Conservation (phyloP, 192 early-diverging fungal species). For the Phlyctochytrium planicorne region DNA sequence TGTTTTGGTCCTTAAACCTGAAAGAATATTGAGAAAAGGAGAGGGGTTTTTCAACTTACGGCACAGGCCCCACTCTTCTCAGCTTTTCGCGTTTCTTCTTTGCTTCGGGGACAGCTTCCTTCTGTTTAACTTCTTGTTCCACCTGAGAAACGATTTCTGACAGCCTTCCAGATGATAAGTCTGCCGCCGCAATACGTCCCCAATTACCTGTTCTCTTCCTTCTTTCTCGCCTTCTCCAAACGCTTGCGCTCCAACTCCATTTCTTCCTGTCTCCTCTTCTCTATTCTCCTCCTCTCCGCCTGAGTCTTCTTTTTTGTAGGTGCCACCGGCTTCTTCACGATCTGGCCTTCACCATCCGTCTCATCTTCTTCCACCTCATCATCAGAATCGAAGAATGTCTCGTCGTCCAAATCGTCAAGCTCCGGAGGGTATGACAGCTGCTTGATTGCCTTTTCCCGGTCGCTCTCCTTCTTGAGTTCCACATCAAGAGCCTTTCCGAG, state of each 20-base stretch:
- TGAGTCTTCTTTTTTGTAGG: conserved; percentile 21
- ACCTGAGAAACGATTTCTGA: too few species aligned
- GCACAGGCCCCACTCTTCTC: too few species aligned
- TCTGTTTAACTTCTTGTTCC: too few species aligned
- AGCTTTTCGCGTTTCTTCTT: too few species aligned
- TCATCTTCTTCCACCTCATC: conserved; percentile 35
- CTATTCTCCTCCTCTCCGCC: conserved; percentile 35
- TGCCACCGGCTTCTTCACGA: conserved; percentile 7
- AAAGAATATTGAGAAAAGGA: too few species aligned
- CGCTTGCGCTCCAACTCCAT: conserved; percentile 23
- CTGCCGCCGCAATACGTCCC: too few species aligned
- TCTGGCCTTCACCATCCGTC: background rate
- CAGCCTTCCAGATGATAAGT: too few species aligned
- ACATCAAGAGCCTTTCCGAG: conserved; percentile 45
- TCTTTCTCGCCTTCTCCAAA: conserved; percentile 5
- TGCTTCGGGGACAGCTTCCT: too few species aligned
- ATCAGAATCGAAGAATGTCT: conserved; percentile 41
- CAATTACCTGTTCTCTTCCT: conserved; percentile 16
- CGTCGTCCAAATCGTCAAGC: conserved; percentile 45
- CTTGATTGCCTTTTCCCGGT: conserved; percentile 24
- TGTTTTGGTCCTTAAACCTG: conserved; percentile 13
- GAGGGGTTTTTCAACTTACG: too few species aligned
- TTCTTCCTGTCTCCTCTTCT: conserved; percentile 22
- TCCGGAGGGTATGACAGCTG: conserved; percentile 50
- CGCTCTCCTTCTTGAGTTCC: conserved; percentile 38